A percentile compares a stretch with the other conserved stretches of the same genome.
phyloP scores from a whole-genome alignment of 495 filamentous ascomycete genomes.

The Tuber indicum region DNA sequence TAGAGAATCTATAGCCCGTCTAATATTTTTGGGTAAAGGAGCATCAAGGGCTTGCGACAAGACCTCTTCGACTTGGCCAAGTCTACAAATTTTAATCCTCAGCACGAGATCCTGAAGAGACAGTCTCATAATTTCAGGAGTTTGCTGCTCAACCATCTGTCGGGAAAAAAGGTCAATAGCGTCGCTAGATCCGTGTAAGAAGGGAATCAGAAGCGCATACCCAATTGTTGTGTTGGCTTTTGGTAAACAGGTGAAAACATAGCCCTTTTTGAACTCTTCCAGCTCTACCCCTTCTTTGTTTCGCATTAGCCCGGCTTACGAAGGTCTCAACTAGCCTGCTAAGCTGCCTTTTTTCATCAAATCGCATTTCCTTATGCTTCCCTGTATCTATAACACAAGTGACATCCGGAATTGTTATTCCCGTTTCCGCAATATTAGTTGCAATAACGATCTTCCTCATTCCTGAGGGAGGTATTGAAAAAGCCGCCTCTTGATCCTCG shows the following conservation, averaged over 20 bases:
- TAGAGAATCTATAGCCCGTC: conserved; percentile 80
- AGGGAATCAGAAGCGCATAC: conserved; percentile 36
- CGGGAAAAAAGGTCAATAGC: conserved; percentile 8
- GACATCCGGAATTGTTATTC: conserved; percentile 94
- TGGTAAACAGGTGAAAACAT: conserved; percentile 93
- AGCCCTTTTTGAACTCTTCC: conserved; percentile 92
- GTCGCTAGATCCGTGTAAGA: background rate
- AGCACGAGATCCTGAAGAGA: conserved; percentile 90
- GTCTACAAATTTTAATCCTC: conserved; percentile 93
- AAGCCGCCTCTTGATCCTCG: conserved; percentile 90
- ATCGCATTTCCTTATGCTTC: conserved; percentile 93
- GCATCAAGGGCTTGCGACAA: conserved; percentile 85
- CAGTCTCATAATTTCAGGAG: conserved; percentile 87
- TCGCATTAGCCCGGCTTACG: conserved; percentile 88
- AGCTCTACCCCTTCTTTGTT: conserved; percentile 85
- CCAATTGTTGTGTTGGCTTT: conserved; percentile 66
- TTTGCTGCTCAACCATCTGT: conserved; percentile 81
- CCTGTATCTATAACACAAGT: conserved; percentile 93
- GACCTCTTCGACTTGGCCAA: conserved; percentile 84
- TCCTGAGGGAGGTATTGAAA: conserved; percentile 72
- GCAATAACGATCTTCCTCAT: conserved; percentile 85
- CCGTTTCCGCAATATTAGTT: conserved; percentile 95
- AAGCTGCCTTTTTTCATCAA: conserved; percentile 84
- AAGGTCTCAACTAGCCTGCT: conserved; percentile 86
- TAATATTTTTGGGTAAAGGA: conserved; percentile 82